A percentile compares a stretch with the other conserved stretches of the same genome.
These are phyloP conservation scores for Saturnispora gosingensis DNA, from an alignment of 805 yeast species.

Conservation along the genomic window DNA sequence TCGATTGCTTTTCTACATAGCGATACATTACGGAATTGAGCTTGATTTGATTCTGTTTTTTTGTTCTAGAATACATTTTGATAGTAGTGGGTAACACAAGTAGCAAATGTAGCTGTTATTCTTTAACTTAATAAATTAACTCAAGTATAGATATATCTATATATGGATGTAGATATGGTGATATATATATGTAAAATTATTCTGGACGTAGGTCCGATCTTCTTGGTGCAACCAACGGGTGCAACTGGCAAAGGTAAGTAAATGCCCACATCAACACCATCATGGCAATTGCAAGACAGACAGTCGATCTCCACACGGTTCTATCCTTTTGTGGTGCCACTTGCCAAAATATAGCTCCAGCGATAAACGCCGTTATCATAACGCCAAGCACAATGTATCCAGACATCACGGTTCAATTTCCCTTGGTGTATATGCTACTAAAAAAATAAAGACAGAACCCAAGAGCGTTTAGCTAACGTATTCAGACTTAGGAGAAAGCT, in stretches of 20 bases:
- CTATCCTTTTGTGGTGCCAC: conserved; percentile 77
- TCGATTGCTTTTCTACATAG: not conserved
- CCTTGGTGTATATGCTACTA: not conserved
- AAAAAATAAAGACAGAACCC: not conserved
- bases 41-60: not conserved
- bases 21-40: not conserved
- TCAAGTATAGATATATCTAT: not conserved
- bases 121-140: not conserved
- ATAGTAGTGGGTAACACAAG: not conserved
- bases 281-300: conserved; percentile 54
- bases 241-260: conserved; percentile 78
- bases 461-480: not conserved
- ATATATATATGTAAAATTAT: conserved; percentile 16
- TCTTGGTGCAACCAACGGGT: conserved; percentile 85
- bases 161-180: too few species aligned
- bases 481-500: not conserved
- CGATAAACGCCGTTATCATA: conserved; percentile 46
- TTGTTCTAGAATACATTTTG: not conserved
- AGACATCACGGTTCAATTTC: conserved; percentile 4
- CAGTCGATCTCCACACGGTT: conserved; percentile 74
- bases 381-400: conserved; percentile 13
- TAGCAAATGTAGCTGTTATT: not conserved
- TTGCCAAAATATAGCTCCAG: conserved; percentile 68
- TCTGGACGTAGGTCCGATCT: conserved; percentile 88
- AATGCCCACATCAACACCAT: conserved; percentile 66